A percentile compares a stretch with the other conserved stretches of the same genome.
phyloP scores from a whole-genome alignment of 2,329 filamentous ascomycete species.

The Colletotrichum higginsianum region DNA sequence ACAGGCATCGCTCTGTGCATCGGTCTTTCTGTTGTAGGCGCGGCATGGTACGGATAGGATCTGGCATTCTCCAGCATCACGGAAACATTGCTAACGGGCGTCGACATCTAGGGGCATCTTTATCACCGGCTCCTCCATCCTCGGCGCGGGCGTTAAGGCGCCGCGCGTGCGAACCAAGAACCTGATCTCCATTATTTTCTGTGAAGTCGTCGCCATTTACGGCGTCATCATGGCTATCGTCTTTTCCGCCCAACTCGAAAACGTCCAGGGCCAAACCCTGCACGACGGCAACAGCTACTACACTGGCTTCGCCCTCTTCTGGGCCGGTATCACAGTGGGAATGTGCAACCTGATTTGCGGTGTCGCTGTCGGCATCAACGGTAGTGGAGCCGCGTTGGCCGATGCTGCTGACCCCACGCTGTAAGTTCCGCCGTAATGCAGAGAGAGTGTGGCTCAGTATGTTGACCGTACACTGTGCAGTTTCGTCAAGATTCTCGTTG shows the following conservation, averaged over 20 bases:
- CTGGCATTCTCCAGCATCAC: conserved; percentile 4
- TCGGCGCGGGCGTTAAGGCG: conserved; percentile 96
- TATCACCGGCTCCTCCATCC: conserved; percentile 96
- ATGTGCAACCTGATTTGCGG: conserved; percentile 97
- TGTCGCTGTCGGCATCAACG: conserved; percentile 97
- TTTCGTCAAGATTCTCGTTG: conserved; percentile 98
- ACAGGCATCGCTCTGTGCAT: conserved; percentile 95
- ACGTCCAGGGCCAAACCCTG: conserved; percentile 74
- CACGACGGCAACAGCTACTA: conserved; percentile 88
- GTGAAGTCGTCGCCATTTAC: conserved; percentile 99
- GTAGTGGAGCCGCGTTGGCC: conserved; percentile 93
- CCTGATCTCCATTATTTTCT: conserved; percentile 99
- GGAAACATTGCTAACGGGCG: conserved; percentile 23
- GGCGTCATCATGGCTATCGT: conserved; percentile 99
- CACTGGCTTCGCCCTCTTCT: conserved; percentile 95
- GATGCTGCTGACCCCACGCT: conserved; percentile 93
- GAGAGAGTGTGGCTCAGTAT: conserved; percentile 34
- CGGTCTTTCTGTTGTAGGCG: conserved; percentile 94
- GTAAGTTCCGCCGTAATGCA: conserved; percentile 68
- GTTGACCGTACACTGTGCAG: conserved; percentile 61
- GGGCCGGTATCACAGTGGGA: conserved; percentile 94
- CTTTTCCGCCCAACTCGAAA: conserved; percentile 89
- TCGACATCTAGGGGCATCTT: conserved; percentile 87
- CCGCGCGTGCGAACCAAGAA: conserved; percentile 99
- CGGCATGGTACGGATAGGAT: conserved; percentile 82